Conservation (phyloP, 192 early-diverging fungal genomes). For the Coemansia sp. region DNA sequence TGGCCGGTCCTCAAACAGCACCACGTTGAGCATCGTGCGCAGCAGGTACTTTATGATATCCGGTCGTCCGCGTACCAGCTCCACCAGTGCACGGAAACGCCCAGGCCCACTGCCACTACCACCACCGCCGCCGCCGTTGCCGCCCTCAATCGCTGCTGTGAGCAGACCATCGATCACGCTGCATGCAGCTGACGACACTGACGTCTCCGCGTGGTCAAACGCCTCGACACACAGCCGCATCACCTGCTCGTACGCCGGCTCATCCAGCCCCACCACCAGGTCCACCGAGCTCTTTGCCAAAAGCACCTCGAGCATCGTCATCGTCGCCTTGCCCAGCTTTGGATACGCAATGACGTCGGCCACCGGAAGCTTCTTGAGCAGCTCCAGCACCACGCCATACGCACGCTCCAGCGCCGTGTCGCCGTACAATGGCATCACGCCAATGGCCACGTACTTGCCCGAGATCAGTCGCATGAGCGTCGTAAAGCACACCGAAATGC, state of each 20-base stretch:
- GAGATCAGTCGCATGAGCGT: slow-evolving; percentile 65
- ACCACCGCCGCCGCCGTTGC: slow-evolving; percentile 19
- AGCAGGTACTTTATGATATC: slow-evolving; percentile 65
- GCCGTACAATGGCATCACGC: slow-evolving; percentile 84
- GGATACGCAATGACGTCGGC: slow-evolving; percentile 68
- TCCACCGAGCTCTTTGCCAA: slow-evolving; percentile 61
- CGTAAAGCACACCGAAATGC: slow-evolving; percentile 69
- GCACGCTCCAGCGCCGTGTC: slow-evolving; percentile 73
- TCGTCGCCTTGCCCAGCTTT: slow-evolving; percentile 55
- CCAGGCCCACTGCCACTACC: no score
- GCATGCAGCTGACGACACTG: slow-evolving; percentile 60
- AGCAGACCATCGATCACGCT: slow-evolving; percentile 69
- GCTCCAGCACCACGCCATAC: slow-evolving; percentile 58
- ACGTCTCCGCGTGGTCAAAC: slow-evolving; percentile 57
- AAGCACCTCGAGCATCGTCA: slow-evolving; percentile 67
- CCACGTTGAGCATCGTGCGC: slow-evolving; percentile 62
- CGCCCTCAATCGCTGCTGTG: slow-evolving; percentile 61
- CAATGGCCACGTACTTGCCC: slow-evolving; percentile 87
- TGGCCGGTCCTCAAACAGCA: slow-evolving; percentile 75
- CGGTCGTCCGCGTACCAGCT: slow-evolving; percentile 42
- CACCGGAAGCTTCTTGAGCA: slow-evolving; percentile 70
- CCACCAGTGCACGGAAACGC: slow-evolving; percentile 14
- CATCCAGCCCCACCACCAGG: slow-evolving; percentile 56
- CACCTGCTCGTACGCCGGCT: slow-evolving; percentile 62
- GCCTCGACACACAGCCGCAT: slow-evolving; percentile 73